phyloP scores from a whole-genome alignment of 2,329 filamentous ascomycete genomes.

The Rhynchosporium agropyri region DNA sequence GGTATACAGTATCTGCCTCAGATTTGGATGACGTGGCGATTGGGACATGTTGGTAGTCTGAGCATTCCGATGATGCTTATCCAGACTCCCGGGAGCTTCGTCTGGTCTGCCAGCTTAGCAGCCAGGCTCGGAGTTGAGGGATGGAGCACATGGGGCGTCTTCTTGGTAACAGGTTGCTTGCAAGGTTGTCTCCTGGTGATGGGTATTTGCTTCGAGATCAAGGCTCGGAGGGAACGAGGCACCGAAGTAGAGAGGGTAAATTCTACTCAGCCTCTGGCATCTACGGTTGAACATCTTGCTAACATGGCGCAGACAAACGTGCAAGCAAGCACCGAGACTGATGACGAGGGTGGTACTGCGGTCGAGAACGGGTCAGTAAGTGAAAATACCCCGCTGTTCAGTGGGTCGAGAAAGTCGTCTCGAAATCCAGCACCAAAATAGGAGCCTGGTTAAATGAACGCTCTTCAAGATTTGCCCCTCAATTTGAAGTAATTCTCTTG shows the following conservation, averaged over 20 bases:
- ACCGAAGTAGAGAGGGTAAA: conserved; percentile 26
- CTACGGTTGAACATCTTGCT: background rate
- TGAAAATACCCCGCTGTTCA: conserved; percentile 34
- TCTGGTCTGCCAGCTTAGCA: conserved; percentile 86
- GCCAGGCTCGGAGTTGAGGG: conserved; percentile 76
- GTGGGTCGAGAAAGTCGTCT: conserved; percentile 29
- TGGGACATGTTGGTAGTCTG: conserved; percentile 86
- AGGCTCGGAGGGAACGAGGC: conserved; percentile 30
- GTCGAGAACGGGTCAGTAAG: conserved; percentile 32
- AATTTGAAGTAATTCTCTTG: no score
- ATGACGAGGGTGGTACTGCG: conserved; percentile 35
- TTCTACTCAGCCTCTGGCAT: background rate
- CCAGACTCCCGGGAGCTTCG: conserved; percentile 87
- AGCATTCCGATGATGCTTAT: conserved; percentile 99
- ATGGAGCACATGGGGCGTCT: conserved; percentile 96
- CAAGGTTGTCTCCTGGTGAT: conserved; percentile 81
- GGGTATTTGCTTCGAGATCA: conserved; percentile 75
- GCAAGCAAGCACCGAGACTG: conserved; percentile 29
- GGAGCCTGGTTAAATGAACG: background rate
- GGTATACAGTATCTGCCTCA: conserved; percentile 93
- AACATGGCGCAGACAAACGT: conserved; percentile 15
- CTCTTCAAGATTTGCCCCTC: background rate
- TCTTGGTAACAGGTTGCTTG: conserved; percentile 80
- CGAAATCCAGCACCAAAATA: conserved; percentile 13
- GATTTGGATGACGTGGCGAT: conserved; percentile 84